These are phyloP conservation scores for Coffea eugenioides DNA, from an alignment of 257 asterid genomes.

Conservation along the genomic window DNA sequence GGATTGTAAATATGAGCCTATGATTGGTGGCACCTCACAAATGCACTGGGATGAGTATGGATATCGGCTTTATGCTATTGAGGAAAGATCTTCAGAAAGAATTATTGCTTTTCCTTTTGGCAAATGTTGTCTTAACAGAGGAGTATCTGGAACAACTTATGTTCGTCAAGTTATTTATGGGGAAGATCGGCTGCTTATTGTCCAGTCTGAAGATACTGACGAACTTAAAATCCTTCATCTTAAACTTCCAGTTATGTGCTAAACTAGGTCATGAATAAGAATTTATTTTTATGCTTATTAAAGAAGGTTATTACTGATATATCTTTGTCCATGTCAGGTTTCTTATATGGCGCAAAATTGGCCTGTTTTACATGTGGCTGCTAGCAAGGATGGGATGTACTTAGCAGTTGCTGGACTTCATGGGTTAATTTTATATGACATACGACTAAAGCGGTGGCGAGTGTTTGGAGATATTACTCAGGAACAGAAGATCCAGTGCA, in stretches of 20 bases:
- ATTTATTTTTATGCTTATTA: slow-evolving; percentile 12
- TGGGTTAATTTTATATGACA: slow-evolving; percentile 92
- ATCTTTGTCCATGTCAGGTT: slow-evolving; percentile 54
- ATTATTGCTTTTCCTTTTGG: slow-evolving; percentile 90
- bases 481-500: slow-evolving; percentile 97
- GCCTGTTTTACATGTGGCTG: slow-evolving; percentile 98
- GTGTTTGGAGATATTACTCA: slow-evolving; percentile 98
- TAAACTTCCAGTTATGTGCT: slow-evolving; percentile 89
- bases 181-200: slow-evolving; percentile 95
- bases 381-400: slow-evolving; percentile 98
- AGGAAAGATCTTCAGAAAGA: slow-evolving; percentile 88
- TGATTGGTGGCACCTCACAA: slow-evolving; percentile 88
- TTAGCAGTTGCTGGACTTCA: slow-evolving; percentile 96
- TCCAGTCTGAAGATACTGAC: slow-evolving; percentile 95
- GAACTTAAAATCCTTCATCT: slow-evolving; percentile 94
- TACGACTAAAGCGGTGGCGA: slow-evolving; percentile 89
- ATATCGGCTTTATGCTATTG: slow-evolving; percentile 90
- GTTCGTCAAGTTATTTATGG: slow-evolving; percentile 96
- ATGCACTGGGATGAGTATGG: slow-evolving; percentile 99
- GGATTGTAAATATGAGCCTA: slow-evolving; percentile 88
- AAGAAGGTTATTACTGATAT: slow-evolving; percentile 35
- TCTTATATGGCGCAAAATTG: slow-evolving; percentile 97
- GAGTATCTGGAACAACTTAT: slow-evolving; percentile 92
- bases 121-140: slow-evolving; percentile 95
- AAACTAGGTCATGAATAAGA: slow-evolving; percentile 18